Evolutionary conservation across 108 stramenopile species (phyloP), one percentile per base, ranked within the genome.

Genomic region (Cyclotella choctawhatcheeana): DNA sequence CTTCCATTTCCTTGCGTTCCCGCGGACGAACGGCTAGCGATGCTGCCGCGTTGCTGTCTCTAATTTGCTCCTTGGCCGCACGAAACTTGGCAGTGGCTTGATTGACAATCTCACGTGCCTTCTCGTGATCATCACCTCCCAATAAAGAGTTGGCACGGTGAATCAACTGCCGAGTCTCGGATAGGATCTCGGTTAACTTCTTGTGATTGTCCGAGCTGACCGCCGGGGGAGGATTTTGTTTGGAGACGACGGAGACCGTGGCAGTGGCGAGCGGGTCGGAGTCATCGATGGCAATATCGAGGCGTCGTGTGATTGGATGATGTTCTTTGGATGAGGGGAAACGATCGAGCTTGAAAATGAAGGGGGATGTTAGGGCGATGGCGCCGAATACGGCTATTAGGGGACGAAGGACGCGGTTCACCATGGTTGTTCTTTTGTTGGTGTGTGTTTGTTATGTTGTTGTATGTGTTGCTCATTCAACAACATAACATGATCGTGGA

Each of bases 51-150:
- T 22, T 27, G 35, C 5, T 34, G 1, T 17, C 13, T 34, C 56
- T 47, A 53, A 74, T 31, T 30, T 66, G 64, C 6, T 50, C 58
- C 45, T 59, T 74, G 13, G 62, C 73, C 64, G 66, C 73, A 0
- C 44, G 34, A 40, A 74, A 74, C 45, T 65, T 67, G 43, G 54
- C 30, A 22, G 53, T 74, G 25, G 73, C 73, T 1, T 34, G n/a
- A 29, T 58, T 29, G 45, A 74, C 44, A 50, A 74, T 74, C 22
- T 74, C 44, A 3, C 34, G 43, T 21, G 44, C 73, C 56, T 58
- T 20, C 1, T 20, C 34, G 50, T 52, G 22, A 26, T 58, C 14
- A 12, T 45, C 45, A 0, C 50, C 20, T 8, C 67, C 20, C 54
- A 68, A 25, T 7, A 76, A 37, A 40, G n/a, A 22, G 33, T 61